Percentiles rank a stretch among this genome's conserved stretches.
These are phyloP conservation scores for Fusarium sp. DNA, from an alignment of 2,329 filamentous ascomycete genomes.

Conservation along the genomic window DNA sequence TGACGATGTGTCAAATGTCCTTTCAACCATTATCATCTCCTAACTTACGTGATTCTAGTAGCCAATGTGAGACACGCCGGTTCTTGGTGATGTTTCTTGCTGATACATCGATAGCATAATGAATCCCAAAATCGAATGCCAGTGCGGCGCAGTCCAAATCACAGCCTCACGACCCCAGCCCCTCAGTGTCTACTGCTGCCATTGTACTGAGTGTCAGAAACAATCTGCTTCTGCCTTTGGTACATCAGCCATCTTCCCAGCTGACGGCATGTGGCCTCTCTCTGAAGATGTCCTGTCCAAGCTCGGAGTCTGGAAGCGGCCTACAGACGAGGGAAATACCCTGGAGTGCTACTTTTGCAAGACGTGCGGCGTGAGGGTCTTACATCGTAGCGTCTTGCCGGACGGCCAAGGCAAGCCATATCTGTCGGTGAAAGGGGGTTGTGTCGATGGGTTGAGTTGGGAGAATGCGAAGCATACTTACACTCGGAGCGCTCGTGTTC, in stretches of 20 bases:
- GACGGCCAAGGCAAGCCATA: conserved; percentile 51
- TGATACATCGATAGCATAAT: conserved; percentile 6
- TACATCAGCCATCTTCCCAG: conserved; percentile 55
- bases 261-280: conserved; percentile 54
- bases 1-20: background rate
- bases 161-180: conserved; percentile 48
- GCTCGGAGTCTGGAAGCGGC: conserved; percentile 51
- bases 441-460: conserved; percentile 54
- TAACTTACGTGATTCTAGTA: background rate
- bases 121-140: conserved; percentile 47
- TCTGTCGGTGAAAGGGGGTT: conserved; percentile 59
- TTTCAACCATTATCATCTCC: background rate
- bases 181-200: conserved; percentile 54
- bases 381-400: conserved; percentile 53
- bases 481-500: conserved; percentile 55
- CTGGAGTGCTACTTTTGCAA: conserved; percentile 57
- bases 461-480: conserved; percentile 56
- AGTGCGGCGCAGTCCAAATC: conserved; percentile 53
- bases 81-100: background rate
- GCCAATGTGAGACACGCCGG: background rate
- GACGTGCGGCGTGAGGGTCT: conserved; percentile 57
- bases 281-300: conserved; percentile 44
- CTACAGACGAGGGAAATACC: conserved; percentile 52
- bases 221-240: conserved; percentile 59
- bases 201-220: conserved; percentile 57